Evolutionary conservation across 2,329 filamentous ascomycete genomes (phyloP), one percentile per base, ranked within the genome.

Genomic region (Hypoxylon sp.): DNA sequence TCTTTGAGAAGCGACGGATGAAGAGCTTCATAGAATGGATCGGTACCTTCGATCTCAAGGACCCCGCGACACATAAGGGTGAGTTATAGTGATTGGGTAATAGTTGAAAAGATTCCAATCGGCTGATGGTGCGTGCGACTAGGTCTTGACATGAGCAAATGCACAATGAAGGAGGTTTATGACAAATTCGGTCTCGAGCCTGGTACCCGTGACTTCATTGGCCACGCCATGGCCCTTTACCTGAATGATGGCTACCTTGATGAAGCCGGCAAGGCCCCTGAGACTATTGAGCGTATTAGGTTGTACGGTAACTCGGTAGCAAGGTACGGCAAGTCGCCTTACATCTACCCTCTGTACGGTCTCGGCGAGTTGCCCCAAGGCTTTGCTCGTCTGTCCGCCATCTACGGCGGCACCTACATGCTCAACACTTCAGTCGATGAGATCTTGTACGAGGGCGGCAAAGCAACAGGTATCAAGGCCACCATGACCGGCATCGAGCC

Each of bases 331-430:
- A 98, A 98, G 84, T 98, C 94, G 11, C 97, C 96, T 49, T 99
- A 98, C 86, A 98, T 99, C 84, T 99, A 99, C 86, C 97, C 96
- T 52, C 90, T 98, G 32, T 99, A 99, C 84, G 96, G 96, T 69
- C 90, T 99, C 53, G 96, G 93, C 79, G 96, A 99, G 85, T 91
- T 99, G 62, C 97, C 96, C 36, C 96, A 99, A 83, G 95, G 95
- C 66, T 99, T 99, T 77, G 96, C 96, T 70, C 94, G 96, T 81
- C 89, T 99, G 60, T 98, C 94, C 43, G 96, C 96, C 80, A 98
- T 99, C 82, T 98, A 99, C 79, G 96, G 96, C 72, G 96, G 96
- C 75, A 99, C 96, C 55, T 99, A 99, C 84, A 99, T 99, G 94
- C 91, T 99, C 77, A 98, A 98, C 86, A 97, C 96, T 74, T 90